Percentiles rank a stretch among this genome's conserved stretches.
Conservation (phyloP, 371 early-diverging fungal species). For the Mortierella sp. region DNA sequence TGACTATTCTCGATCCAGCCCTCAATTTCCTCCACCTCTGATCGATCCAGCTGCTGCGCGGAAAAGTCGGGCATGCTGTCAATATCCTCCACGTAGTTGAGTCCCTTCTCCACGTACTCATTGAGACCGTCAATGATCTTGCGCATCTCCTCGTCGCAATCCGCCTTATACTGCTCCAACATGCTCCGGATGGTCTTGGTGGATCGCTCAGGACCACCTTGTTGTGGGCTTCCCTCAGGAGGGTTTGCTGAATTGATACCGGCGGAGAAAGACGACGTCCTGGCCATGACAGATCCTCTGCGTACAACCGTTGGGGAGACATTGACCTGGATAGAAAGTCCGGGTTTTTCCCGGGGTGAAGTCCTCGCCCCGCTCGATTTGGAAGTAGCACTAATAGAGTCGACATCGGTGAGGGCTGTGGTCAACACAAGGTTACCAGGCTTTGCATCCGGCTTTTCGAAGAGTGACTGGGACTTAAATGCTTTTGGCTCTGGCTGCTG, state of each 20-base stretch:
- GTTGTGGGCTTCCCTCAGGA: slow-evolving; percentile 43
- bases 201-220: slow-evolving; percentile 47
- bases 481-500: slow-evolving; percentile 9
- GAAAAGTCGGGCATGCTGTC: slow-evolving; percentile 56
- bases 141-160: slow-evolving; percentile 61
- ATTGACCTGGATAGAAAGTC: slow-evolving; percentile 54
- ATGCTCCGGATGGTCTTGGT: slow-evolving; percentile 57
- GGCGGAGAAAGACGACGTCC: slow-evolving; percentile 55
- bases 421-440: slow-evolving; percentile 36
- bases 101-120: slow-evolving; percentile 77
- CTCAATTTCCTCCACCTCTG: slow-evolving; percentile 56
- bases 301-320: slow-evolving; percentile 42
- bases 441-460: slow-evolving; percentile 44
- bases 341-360: slow-evolving; percentile 53
- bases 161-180: slow-evolving; percentile 54
- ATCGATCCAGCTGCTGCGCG: slow-evolving; percentile 58
- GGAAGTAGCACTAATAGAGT: slow-evolving; percentile 33
- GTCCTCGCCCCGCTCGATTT: slow-evolving; percentile 29
- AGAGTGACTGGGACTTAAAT: slow-evolving; percentile 36
- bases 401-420: slow-evolving; percentile 33
- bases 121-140: slow-evolving; percentile 80
- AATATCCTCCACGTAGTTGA: slow-evolving; percentile 72
- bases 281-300: slow-evolving; percentile 52
- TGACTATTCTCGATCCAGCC: slow-evolving; percentile 60
- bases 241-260: slow-evolving; percentile 48